Conservation (phyloP, 75 land plant genomes). For the Ceratopteris richardii region DNA sequence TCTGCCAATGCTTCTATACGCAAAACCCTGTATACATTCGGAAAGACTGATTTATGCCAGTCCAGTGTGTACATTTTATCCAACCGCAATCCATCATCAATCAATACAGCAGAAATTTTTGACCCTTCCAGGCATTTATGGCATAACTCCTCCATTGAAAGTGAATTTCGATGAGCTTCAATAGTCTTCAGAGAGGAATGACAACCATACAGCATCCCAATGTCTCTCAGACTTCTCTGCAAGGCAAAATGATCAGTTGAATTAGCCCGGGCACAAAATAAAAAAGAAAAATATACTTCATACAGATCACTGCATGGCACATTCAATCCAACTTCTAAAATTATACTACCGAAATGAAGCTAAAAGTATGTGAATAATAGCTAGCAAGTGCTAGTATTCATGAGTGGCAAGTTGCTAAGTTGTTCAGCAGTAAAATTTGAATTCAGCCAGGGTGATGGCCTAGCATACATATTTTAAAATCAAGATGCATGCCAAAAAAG, state of each 20-base stretch:
- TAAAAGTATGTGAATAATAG: too few relatives aligned
- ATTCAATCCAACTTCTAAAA: too few relatives aligned
- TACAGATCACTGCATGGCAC: too few relatives aligned
- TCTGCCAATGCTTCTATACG: constrained; percentile 84
- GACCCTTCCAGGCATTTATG: constrained; percentile 67
- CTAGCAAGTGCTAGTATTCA: too few relatives aligned
- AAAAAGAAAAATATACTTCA: too few relatives aligned
- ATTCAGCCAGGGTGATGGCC: too few relatives aligned
- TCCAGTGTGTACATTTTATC: constrained; percentile 61
- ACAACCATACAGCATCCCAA: constrained; percentile 66
- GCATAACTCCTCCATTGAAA: constrained; percentile 39
- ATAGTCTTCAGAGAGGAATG: constrained; percentile 44
- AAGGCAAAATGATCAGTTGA: not conserved
- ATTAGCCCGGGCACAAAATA: too few relatives aligned
- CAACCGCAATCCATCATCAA: constrained; percentile 81
- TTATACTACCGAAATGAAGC: too few relatives aligned
- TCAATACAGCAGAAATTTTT: constrained; percentile 55
- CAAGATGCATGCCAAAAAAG: too few relatives aligned
- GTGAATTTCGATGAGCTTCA: constrained; percentile 35
- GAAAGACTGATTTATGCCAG: constrained; percentile 64
- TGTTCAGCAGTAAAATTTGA: too few relatives aligned
- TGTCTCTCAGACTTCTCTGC: constrained; percentile 82
- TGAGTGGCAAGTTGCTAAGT: too few relatives aligned
- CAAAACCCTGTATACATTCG: constrained; percentile 60
- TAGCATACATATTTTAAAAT: too few relatives aligned